Evolutionary conservation across 2,329 filamentous ascomycete genomes (phyloP), one percentile per base, ranked within the genome.

Genomic region (Fusarium avenaceum): DNA sequence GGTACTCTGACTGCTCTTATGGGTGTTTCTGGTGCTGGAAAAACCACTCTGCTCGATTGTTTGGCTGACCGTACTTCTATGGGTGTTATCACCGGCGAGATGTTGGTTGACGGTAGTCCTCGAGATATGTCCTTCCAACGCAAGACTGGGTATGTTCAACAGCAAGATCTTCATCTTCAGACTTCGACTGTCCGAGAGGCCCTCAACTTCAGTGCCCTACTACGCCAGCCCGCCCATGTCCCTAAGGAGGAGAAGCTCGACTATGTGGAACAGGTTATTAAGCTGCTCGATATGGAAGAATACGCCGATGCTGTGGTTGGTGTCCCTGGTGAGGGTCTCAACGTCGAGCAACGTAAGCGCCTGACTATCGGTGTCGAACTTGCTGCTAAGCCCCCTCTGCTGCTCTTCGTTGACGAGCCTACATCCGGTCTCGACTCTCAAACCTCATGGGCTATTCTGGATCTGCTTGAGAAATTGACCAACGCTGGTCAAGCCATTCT

Each of bases 311-410:
- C 94, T 17, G 85, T 97, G 44, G 93, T 97, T 55, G 95, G 94
- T 84, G 91, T 96, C 28, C 92, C 93, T 7, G 94, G 94, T 65
- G 92, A 96, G 83, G 94, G 93, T 79, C 85, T 93, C 38, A 92
- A 92, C 75, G 87, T 89, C 15, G 88, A 90, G 73, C 88, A 90
- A 77, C 83, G 88, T 50, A 90, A 90, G 79, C 91, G 93, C 74
- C 85, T 97, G 8, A 97, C 94, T 0, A 97, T 98, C 67, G 95
- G 93, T 79, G 94, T 98, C n/a, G 95, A 98, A 77, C 86, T 98
- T 24, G 94, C 93, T 42, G 95, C 95, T 8, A 97, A 96, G 82
- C 95, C 95, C 7, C 90, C 93, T 40, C 85, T 97, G 52, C 85
- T 97, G 64, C 88, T 97, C 46, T 97, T 97, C 82, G 88, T 97